Percentiles rank a stretch among this genome's conserved stretches.
phyloP scores from a whole-genome alignment of 805 yeast genomes.

The Cyberlindnera samutprakarnensis region DNA sequence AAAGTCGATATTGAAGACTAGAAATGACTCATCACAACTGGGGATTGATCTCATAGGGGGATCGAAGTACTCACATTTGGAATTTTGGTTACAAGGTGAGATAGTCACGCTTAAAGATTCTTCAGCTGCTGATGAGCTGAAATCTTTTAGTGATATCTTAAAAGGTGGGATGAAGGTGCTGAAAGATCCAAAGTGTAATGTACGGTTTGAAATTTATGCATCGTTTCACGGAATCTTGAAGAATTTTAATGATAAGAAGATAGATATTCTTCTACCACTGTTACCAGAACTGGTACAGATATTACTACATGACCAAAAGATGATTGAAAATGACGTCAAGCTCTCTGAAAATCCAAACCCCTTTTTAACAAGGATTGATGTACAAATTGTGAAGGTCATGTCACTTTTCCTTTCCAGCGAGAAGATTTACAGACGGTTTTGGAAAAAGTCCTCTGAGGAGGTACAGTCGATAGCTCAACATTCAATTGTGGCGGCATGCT shows the following conservation, averaged over 20 bases:
- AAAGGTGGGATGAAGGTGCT: slow-evolving; percentile 18
- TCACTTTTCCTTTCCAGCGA: slow-evolving; percentile 11
- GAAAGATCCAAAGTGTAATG: slow-evolving; percentile 6
- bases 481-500: slow-evolving; percentile 10
- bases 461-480: slow-evolving; percentile 11
- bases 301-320: slow-evolving; percentile 8
- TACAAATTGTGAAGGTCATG: slow-evolving; percentile 18
- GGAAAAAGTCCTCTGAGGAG: slow-evolving; percentile 4
- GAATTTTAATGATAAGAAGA: slow-evolving; percentile 14
- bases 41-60: slow-evolving; percentile 1
- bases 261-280: background rate
- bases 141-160: slow-evolving; percentile 11
- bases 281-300: slow-evolving; percentile 7
- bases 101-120: slow-evolving; percentile 11
- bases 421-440: slow-evolving; percentile 4
- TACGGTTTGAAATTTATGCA: slow-evolving; percentile 22
- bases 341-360: slow-evolving; percentile 9
- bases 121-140: slow-evolving; percentile 5
- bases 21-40: background rate
- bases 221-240: slow-evolving; percentile 15
- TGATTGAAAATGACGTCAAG: slow-evolving; percentile 6
- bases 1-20: slow-evolving; percentile 16
- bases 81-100: slow-evolving; percentile 22
- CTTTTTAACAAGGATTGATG: slow-evolving; percentile 17
- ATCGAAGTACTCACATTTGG: slow-evolving; percentile 3